Evolutionary conservation across 352 stramenopile species (phyloP), one percentile per base, ranked within the genome.

Genomic region (Thraustochytrium striatum): DNA sequence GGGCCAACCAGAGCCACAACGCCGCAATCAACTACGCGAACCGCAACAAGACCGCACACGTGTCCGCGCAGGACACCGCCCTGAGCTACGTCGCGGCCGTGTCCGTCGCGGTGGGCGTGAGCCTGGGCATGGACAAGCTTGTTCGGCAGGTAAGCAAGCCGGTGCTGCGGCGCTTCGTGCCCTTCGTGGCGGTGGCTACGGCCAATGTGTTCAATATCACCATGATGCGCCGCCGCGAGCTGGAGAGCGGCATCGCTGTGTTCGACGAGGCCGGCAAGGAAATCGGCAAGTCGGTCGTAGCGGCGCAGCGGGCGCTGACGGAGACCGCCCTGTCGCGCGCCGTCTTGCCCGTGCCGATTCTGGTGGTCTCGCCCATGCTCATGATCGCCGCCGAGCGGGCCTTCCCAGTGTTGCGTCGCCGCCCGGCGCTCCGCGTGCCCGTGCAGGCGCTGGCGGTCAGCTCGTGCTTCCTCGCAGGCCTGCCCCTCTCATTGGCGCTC

Each of bases 1-100:
- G 90, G 90, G 83, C 91, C 62, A 94, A 94, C 82, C 90, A 94
- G 68, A 93, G 88, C 83, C 92, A 93, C 86, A 93, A 91, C 82
- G 88, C 90, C 0, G 89, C 88, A 55, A 93, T 93, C 82, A 94
- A 94, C 86, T 94, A 93, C 82, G 87, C 88, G 33, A 94, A 94
- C 82, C 88, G 90, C 72, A 93, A 93, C 68, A 88, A 87, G 38
- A 92, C 87, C 61, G 72, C 59, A 28, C 59, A 25, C 7, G 41
- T 43, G 28, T 62, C 13, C 25, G 61, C 57, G 91, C 87, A 92
- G 75, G 92, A 89, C 52, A 92, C 93, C 61, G 85, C 82, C 55
- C 91, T 86, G 32, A 88, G 88, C 33, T 91, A 89, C 30, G 52
- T 89, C 41, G 88, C 93, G 47, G 92, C 89, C 58, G 92, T 89